Base-by-base conservation (phyloP, 2,329 filamentous ascomycete genomes). In the Fusarium aywerte region DNA sequence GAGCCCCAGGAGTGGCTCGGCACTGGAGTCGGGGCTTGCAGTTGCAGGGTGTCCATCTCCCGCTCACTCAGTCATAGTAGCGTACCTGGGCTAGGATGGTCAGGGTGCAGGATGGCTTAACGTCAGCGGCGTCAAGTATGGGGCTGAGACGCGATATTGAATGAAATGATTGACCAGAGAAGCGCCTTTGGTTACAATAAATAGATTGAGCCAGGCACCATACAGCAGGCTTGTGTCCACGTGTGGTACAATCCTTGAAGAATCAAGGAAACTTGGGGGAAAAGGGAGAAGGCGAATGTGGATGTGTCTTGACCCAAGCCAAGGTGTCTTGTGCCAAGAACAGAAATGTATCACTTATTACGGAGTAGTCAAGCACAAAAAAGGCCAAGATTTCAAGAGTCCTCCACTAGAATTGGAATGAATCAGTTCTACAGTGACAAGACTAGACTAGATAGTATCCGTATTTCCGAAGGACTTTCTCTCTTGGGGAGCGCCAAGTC, bases 101-200 rank as follows among this genome's bases (percentile, higher is more conserved):
- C 59, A 55, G 45, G 60, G 43, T 27, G n/a, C 20, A 36, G 29
- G 25, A 58, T 36, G 42, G 33, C 39, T 29, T 42, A 66, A 56
- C 66, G 66, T 71, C 60, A 68, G 66, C 44, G 60, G 67, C 64
- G 63, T 49, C 49, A 47, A 20, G 38, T 58, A 59, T 57, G 36
- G 36, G 39, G 23, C 23, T 29, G 54, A 54, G 36, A 42, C 20
- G 16, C 27, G 23, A 47, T 36, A 44, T 33, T 38, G 29, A 23
- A 39, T 31, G 20, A 21, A 50, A 62, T 44, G 27, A 36, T 39
- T 21, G 33, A 44, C 16, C 23, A 42, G 10, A 44, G 16, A 44
- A 32, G 29, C 7, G 21, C 38, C 12, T n/a, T 33, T 11, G 27
- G 38, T 44, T 5, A 40, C 5, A 20, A 8, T 16, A 20, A 33